phyloP scores from a whole-genome alignment of 768 basidiomycete genomes.

The Podaxis sp. region DNA sequence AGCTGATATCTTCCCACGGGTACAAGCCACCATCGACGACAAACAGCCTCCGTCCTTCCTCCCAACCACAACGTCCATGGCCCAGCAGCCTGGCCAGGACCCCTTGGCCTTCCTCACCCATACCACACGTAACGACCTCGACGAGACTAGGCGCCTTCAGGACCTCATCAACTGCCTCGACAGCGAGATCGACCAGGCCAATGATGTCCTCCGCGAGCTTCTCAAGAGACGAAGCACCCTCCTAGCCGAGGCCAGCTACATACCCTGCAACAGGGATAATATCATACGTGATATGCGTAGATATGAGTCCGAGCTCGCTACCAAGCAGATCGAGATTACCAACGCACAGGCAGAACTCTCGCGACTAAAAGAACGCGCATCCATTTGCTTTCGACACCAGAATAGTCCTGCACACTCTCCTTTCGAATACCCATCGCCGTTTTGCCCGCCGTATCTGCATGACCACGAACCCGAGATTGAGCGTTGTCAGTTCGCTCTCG shows the following conservation, averaged over 20 bases:
- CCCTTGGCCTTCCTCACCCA: neutral
- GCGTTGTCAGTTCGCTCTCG: neutral
- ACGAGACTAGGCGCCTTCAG: slow-evolving; percentile 9
- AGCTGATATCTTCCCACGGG: slow-evolving; percentile 9
- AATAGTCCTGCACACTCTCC: neutral
- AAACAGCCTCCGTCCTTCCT: neutral
- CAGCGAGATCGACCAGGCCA: slow-evolving; percentile 15
- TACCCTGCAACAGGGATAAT: slow-evolving; percentile 11
- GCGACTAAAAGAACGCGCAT: neutral
- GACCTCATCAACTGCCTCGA: slow-evolving; percentile 14
- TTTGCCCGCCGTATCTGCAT: neutral
- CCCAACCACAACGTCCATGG: slow-evolving; percentile 9
- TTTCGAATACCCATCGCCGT: neutral
- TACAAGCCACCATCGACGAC: slow-evolving; percentile 5
- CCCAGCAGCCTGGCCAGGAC: slow-evolving; percentile 9
- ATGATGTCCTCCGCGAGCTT: slow-evolving; percentile 13
- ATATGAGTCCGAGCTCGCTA: slow-evolving; percentile 5
- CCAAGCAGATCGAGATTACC: slow-evolving; percentile 2
- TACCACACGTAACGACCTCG: slow-evolving; percentile 2
- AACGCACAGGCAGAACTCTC: slow-evolving; percentile 7
- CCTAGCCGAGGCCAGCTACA: slow-evolving; percentile 11
- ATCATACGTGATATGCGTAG: slow-evolving; percentile 4
- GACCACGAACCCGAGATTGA: slow-evolving; percentile 6
- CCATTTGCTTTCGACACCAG: neutral
- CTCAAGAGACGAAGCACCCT: slow-evolving; percentile 13